phyloP scores from a whole-genome alignment of 176 grass and related monocot genomes.

The Juncus inflexus region DNA sequence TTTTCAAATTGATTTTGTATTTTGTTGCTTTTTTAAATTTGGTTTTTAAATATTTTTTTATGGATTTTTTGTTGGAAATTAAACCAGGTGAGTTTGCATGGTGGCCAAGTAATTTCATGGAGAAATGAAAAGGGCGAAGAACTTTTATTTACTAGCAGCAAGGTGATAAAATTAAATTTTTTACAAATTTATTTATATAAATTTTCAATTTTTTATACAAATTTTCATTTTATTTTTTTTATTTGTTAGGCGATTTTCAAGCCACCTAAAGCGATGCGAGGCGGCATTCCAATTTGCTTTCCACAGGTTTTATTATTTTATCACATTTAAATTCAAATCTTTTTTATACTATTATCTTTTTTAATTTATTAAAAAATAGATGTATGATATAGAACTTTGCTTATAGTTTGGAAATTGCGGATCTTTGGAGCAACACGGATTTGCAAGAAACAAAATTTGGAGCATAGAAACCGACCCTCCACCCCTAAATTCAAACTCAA shows the following conservation, averaged over 20 bases:
- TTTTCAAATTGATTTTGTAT: neutral
- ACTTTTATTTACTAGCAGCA: conserved; percentile 93
- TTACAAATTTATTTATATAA: neutral
- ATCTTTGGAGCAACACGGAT: conserved; percentile 77
- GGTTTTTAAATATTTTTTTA: neutral
- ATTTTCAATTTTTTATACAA: conserved; percentile 2
- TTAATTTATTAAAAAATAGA: conserved; percentile 5
- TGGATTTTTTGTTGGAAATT: conserved; percentile 27
- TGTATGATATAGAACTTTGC: neutral
- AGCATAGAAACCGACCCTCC: conserved; percentile 50
- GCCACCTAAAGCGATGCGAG: conserved; percentile 71
- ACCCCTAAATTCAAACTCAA: conserved; percentile 25
- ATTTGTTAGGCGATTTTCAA: conserved; percentile 64
- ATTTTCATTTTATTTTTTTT: neutral
- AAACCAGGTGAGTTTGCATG: conserved; percentile 84
- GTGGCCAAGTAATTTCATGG: conserved; percentile 91
- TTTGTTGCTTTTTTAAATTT: neutral
- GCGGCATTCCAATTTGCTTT: conserved; percentile 92
- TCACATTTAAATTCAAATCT: too few relatives aligned
- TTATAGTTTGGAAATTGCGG: conserved; percentile 69
- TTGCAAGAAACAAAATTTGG: conserved; percentile 91
- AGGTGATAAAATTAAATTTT: conserved; percentile 32
- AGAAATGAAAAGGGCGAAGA: conserved; percentile 88
- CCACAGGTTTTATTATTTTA: conserved; percentile 45
- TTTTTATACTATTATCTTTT: too few relatives aligned